A percentile compares a stretch with the other conserved stretches of the same genome.
These are phyloP conservation scores for Suillus plorans DNA, from an alignment of 768 basidiomycete genomes.

Conservation along the genomic window DNA sequence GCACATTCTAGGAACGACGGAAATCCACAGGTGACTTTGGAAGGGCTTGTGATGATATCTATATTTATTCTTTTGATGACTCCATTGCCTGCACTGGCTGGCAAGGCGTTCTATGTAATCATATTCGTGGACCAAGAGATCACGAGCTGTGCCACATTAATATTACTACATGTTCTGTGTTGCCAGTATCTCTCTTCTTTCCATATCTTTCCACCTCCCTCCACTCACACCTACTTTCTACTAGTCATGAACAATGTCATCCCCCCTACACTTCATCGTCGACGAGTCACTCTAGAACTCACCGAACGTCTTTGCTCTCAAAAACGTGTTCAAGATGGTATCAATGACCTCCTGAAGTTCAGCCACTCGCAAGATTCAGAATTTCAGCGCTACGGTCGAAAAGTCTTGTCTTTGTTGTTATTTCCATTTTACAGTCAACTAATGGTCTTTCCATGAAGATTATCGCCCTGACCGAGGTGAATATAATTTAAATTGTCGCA, in stretches of 20 bases:
- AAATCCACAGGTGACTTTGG: neutral
- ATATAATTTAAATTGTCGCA: slow-evolving; percentile 10
- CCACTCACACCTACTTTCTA: neutral
- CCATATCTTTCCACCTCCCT: slow-evolving; percentile 7
- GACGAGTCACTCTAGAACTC: slow-evolving; percentile 29
- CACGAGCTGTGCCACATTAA: slow-evolving; percentile 22
- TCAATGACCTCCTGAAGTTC: slow-evolving; percentile 24
- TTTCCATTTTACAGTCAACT: slow-evolving; percentile 7
- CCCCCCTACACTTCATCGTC: slow-evolving; percentile 16
- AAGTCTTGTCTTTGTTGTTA: slow-evolving; percentile 16
- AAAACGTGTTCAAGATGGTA: slow-evolving; percentile 27
- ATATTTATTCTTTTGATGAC: neutral
- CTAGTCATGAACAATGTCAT: slow-evolving; percentile 10
- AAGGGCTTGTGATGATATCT: slow-evolving; percentile 15
- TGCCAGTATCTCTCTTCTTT: slow-evolving; percentile 13
- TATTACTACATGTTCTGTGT: slow-evolving; percentile 22
- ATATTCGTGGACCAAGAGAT: neutral
- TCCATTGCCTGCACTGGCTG: neutral
- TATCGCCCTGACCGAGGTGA: slow-evolving; percentile 53
- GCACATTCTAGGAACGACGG: neutral
- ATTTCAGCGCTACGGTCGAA: slow-evolving; percentile 26
- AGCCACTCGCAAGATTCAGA: slow-evolving; percentile 19
- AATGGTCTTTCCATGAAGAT: slow-evolving; percentile 34
- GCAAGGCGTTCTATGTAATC: neutral
- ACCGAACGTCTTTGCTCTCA: slow-evolving; percentile 31